Evolutionary conservation across 768 basidiomycete genomes (phyloP).

Genomic region (Psilocybe subaeruginosa): DNA sequence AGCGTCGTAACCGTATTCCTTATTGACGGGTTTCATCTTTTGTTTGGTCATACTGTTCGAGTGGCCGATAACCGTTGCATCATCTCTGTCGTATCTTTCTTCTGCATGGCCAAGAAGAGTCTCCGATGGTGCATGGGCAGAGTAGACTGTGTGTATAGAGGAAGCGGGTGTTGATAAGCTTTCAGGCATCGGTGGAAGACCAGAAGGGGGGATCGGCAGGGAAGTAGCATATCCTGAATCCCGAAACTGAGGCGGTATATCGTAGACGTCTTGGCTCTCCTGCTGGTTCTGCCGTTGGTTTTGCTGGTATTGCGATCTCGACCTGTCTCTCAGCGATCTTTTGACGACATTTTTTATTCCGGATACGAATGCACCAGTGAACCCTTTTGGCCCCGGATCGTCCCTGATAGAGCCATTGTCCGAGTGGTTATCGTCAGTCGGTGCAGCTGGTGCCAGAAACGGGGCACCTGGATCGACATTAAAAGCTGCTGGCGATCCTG

Average conservation of each 20-base stretch:
- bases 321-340: conserved; percentile 17
- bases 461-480: conserved; percentile 26
- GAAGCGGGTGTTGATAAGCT: background rate
- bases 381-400: conserved; percentile 10
- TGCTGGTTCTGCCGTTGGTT: background rate
- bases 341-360: conserved; percentile 33
- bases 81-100: conserved; percentile 4
- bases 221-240: conserved; percentile 23
- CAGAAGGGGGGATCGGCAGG: background rate
- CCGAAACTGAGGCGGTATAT: conserved; percentile 6
- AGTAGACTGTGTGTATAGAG: background rate
- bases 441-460: conserved; percentile 23
- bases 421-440: conserved; percentile 9
- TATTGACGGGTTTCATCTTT: background rate
- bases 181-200: conserved; percentile 20
- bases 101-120: conserved; percentile 22
- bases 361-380: conserved; percentile 33
- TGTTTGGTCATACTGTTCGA: background rate
- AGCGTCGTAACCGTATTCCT: background rate
- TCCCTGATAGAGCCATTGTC: conserved; percentile 7
- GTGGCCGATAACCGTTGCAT: conserved; percentile 2
- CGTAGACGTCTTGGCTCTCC: background rate
- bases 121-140: conserved; percentile 13
- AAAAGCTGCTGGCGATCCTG: conserved; percentile 14
- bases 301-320: background rate